phyloP scores from a whole-genome alignment of 108 stramenopile species.

The Pseudonitzschia multiseries region DNA sequence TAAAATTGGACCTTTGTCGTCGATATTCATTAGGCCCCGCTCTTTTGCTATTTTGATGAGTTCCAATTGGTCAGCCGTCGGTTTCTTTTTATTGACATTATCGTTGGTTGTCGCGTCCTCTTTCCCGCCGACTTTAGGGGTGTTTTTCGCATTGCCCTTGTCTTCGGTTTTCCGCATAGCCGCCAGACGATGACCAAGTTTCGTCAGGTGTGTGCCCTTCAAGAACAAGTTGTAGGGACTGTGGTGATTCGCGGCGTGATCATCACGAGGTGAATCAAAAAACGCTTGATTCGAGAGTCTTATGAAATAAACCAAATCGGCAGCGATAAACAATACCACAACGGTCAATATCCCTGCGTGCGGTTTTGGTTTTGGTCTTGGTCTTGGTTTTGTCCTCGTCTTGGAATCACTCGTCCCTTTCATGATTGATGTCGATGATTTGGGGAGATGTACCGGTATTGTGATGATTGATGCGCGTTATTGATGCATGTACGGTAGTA shows the following conservation, averaged over 20 bases:
- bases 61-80: not conserved
- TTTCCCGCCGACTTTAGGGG: not conserved
- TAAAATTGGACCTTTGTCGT: constrained; percentile 18
- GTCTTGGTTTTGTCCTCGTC: not conserved
- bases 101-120: not conserved
- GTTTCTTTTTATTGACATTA: not conserved
- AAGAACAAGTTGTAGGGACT: constrained; percentile 1
- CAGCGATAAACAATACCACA: not conserved
- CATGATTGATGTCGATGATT: not conserved
- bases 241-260: not conserved
- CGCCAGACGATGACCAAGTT: not conserved
- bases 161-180: not conserved
- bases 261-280: not conserved
- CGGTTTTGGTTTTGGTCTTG: not conserved
- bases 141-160: not conserved
- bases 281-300: not conserved
- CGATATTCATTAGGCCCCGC: constrained; percentile 1
- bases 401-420: not conserved
- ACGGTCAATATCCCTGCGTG: not conserved
- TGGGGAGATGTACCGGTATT: not conserved
- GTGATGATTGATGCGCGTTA: too few species aligned
- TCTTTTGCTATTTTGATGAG: constrained; percentile 8
- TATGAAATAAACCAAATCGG: not conserved
- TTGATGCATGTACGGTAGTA: too few species aligned
- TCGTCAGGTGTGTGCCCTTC: not conserved